Evolutionary conservation across 192 early-diverging fungal species (phyloP).

Genomic region (Gaertneriomyces semiglobifer): DNA sequence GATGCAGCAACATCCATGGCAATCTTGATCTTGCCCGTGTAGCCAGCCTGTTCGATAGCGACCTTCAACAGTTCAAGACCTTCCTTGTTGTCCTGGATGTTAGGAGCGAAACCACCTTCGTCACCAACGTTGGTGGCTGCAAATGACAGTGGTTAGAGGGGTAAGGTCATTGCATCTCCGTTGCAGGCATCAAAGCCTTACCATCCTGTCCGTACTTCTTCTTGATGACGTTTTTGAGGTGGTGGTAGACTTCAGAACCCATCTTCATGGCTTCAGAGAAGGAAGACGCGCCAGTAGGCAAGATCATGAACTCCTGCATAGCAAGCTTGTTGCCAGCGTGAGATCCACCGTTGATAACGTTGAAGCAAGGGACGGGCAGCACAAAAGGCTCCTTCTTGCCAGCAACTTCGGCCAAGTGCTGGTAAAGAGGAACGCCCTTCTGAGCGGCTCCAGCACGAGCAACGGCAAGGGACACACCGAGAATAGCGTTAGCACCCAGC

Average conservation of each 20-base stretch:
- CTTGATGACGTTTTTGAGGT: constrained; percentile 96
- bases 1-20: constrained; percentile 98
- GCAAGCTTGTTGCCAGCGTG: constrained; percentile 99
- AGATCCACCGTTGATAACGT: constrained; percentile 99
- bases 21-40: constrained; percentile 94
- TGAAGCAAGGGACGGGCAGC: constrained; percentile 94
- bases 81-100: constrained; percentile 95
- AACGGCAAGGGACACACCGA: constrained; percentile 96
- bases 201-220: constrained; percentile 95
- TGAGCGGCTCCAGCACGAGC: constrained; percentile 91
- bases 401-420: constrained; percentile 89
- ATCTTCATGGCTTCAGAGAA: constrained; percentile 98
- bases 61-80: constrained; percentile 86
- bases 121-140: constrained; percentile 96
- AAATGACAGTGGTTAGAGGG: neutral
- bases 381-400: constrained; percentile 79
- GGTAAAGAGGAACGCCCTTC: constrained; percentile 91
- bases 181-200: constrained; percentile 11
- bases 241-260: constrained; percentile 96
- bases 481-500: constrained; percentile 96
- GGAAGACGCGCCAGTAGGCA: constrained; percentile 88
- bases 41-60: constrained; percentile 92
- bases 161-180: neutral
- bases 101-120: constrained; percentile 99
- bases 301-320: constrained; percentile 99